Conservation (phyloP, 2,329 filamentous ascomycete species). For the Lachnum nothofagi region DNA sequence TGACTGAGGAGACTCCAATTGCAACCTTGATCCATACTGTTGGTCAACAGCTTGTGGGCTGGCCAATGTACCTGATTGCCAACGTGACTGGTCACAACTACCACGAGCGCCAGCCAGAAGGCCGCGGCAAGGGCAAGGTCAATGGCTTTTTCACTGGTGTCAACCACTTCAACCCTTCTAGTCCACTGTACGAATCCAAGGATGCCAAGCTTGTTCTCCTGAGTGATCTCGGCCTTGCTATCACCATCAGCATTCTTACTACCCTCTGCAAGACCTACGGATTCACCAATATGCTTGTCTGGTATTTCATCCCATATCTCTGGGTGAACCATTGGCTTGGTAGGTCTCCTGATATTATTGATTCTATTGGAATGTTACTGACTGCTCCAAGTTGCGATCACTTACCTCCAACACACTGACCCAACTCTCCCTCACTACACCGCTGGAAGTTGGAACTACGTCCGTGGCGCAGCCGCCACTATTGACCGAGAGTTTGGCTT, state of each 20-base stretch:
- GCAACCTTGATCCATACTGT: constrained; percentile 70
- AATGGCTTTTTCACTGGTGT: constrained; percentile 78
- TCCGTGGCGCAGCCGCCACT: constrained; percentile 87
- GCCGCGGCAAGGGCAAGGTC: constrained; percentile 84
- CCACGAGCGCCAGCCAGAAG: constrained; percentile 86
- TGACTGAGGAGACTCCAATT: constrained; percentile 91
- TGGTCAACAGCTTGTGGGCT: constrained; percentile 82
- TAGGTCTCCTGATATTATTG: constrained; percentile 47
- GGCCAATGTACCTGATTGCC: constrained; percentile 83
- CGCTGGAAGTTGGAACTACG: constrained; percentile 81
- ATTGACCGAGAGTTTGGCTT: constrained; percentile 98
- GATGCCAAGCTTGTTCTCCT: constrained; percentile 82
- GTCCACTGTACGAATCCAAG: constrained; percentile 85
- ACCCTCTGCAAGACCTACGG: constrained; percentile 73
- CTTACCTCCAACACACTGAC: constrained; percentile 95
- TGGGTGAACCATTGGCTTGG: constrained; percentile 99
- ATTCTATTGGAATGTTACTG: constrained; percentile 21
- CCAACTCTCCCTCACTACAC: constrained; percentile 90
- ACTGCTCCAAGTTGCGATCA: constrained; percentile 72
- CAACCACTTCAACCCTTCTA: constrained; percentile 89
- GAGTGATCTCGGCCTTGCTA: constrained; percentile 73
- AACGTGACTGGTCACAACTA: constrained; percentile 96
- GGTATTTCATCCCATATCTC: constrained; percentile 92
- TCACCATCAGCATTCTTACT: constrained; percentile 53
- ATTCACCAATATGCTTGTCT: constrained; percentile 80